Evolutionary conservation across 2,329 filamentous ascomycete species (phyloP).

Genomic region (Biscogniauxia mediterranea): DNA sequence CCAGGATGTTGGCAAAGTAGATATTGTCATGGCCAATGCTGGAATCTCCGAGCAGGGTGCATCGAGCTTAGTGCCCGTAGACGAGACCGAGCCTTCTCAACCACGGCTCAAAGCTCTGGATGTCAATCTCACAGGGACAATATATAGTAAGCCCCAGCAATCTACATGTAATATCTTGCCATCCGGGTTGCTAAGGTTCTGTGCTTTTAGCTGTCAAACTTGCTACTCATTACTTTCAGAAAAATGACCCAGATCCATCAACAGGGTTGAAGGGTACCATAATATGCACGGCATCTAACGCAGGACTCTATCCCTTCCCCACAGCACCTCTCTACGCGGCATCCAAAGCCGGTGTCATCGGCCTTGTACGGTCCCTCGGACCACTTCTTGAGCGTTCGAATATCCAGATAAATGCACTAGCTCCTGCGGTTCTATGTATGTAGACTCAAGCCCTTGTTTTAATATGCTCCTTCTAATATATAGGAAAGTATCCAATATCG

Average conservation of each 20-base stretch:
- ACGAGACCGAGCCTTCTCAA: slow-evolving; percentile 23
- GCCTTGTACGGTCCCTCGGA: slow-evolving; percentile 47
- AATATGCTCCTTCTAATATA: background rate
- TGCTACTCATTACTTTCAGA: slow-evolving; percentile 48
- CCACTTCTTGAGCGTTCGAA: slow-evolving; percentile 36
- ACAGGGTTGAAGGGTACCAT: slow-evolving; percentile 42
- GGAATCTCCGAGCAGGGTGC: slow-evolving; percentile 44
- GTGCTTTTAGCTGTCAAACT: slow-evolving; percentile 45
- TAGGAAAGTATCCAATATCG: slow-evolving; percentile 43
- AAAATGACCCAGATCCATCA: slow-evolving; percentile 34
- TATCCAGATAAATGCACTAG: slow-evolving; percentile 51
- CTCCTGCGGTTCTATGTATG: slow-evolving; percentile 49
- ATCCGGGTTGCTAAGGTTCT: background rate
- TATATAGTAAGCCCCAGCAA: slow-evolving; percentile 43
- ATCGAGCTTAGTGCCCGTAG: slow-evolving; percentile 27
- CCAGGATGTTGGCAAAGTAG: slow-evolving; percentile 35
- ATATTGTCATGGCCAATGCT: slow-evolving; percentile 50
- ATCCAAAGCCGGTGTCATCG: slow-evolving; percentile 48
- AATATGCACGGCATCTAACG: slow-evolving; percentile 53
- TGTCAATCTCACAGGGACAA: slow-evolving; percentile 38
- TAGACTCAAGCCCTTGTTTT: background rate
- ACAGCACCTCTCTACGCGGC: slow-evolving; percentile 49
- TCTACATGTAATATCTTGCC: background rate
- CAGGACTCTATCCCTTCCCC: slow-evolving; percentile 51
- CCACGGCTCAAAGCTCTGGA: slow-evolving; percentile 29